Base-by-base conservation (phyloP, 2,329 filamentous ascomycete species). In the Colletotrichum liriopes region DNA sequence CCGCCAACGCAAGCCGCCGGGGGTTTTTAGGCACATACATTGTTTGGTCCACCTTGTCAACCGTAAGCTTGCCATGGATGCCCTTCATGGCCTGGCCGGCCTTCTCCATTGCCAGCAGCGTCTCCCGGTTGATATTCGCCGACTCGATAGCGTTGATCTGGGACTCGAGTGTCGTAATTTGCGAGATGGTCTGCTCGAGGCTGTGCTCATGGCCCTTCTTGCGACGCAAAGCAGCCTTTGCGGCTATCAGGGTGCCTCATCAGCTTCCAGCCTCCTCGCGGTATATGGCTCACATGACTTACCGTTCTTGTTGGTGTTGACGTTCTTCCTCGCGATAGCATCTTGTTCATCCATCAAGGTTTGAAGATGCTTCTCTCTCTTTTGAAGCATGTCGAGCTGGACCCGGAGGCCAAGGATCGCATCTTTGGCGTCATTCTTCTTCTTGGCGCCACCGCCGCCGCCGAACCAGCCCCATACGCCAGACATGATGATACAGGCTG, bases 101-200 rank as follows among this genome's bases (percentile, higher is more conserved):
- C 80, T 92, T 92, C 89, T 97, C 93, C 95, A 99, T 98, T 9
- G 95, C 96, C 76, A 93, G 90, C 75, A 98, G 87, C 16, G 96
- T 99, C 87, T 98, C 95, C 84, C 96, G 92, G 88, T 99, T 99
- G 87, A 99, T 98, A 82, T 98, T 99, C 74, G 96, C 96, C 59
- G 95, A 94, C 84, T 99, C 96, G 86, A 99, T 98, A 72, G 94
- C 93, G 82, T 96, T 96, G 80, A 98, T 97, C 82, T 99, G 95
- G 80, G 95, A 93, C 83, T 99, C 96, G 55, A 99, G 88, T 29
- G 96, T 97, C 78, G 92, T 91, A 79, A 98, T 97, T 84, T 98
- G 96, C 41, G 93, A 91, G 72, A 91, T 89, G 1, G 96, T 98
- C 84, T 98, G 95, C 76, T 98, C 94, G 71, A 98, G 90, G 68